Base-by-base conservation (phyloP, 345 rosid genomes). In the Turnera subulata region DNA sequence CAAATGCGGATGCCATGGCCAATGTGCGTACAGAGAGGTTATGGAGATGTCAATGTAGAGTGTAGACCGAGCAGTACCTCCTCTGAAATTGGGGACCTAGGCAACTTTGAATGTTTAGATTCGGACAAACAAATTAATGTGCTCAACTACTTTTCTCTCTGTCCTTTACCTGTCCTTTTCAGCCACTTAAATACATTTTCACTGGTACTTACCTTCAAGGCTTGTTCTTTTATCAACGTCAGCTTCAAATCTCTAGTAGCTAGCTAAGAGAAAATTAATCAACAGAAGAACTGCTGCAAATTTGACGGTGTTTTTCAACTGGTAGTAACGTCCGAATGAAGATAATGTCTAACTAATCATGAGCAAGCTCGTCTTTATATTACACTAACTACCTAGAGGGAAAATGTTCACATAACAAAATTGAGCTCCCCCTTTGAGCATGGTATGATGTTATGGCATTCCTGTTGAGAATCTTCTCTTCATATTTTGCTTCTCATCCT, bases 401-500 rank as follows among this genome's bases (percentile, higher is more conserved):
- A 64, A 76, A 59, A 23, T 23, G 58, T 58, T 22, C n/a, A n/a
- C n/a, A n/a, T n/a, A 73, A 59, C 73, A 72, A 70, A 74, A 69
- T 70, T 69, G 61, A 61, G 64, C 62, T 69, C 57, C 52, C 37
- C 33, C 2, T 14, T 4, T 29, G 8, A 29, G 24, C 7, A n/a
- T 42, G 12, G 6, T 9, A 5, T 16, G 9, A 19, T 11, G 20
- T 46, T 46, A 29, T 29, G 35, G 35, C 52, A 11, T 46, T 46
- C 50, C 6, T 46, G 1, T 13, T 6, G 10, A 46, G 12, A 46
- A 21, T 4, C 22, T 8, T 39, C 14, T 50, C 19, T 32, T 82
- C 73, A 88, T 61, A 86, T 79, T 76, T 91, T 88, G 80, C 92
- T 86, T 67, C 95, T 81, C 96, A 86, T 84, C 74, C 93, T 83